Base-by-base conservation (phyloP, 108 stramenopile genomes). In the Mayamaea pseudoterrestris region DNA sequence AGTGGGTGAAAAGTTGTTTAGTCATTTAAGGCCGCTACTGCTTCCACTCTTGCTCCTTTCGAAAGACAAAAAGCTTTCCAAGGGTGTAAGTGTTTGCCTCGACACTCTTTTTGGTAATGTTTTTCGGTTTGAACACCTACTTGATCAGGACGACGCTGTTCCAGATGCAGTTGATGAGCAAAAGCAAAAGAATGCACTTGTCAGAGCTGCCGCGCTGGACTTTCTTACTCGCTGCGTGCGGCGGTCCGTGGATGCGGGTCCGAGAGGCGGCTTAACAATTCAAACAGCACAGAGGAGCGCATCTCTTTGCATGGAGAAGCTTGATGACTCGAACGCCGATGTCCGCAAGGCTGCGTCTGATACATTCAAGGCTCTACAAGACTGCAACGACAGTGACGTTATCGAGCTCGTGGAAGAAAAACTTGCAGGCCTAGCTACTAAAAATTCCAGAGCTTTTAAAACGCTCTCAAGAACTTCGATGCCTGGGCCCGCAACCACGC, bases 41-140 rank as follows among this genome's bases (percentile, higher is more conserved):
- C 26, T 58, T 17, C 58, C 42, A 2, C 40, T 92, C 2, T 58
- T 84, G 13, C 53, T 52, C 17, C 48, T 87, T 18, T 64, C 71
- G 46, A 92, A 92, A 50, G 90, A 92, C 58, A 87, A 92, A 57
- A 92, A 92, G 59, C 70, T 92, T 5, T 75, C 64, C 6, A 76
- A 70, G 34, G 51, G 72, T 7, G 68, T 65, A 1, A 61, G 45
- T 11, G 44, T 44, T 0, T 82, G 81, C 34, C 60, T 92, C 1
- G 84, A 87, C 43, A 50, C 76, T 22, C 65, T 79, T 56, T 92
- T 84, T 44, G 90, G 76, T 0, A 83, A 84, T 51, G 71, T 83
- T 2, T 46, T 92, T 21, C 49, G 76, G 9, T 80, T 85, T 55
- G 77, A 73, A 14, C 74, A 92, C 48, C 53, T 92, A 29, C 51